Evolutionary conservation across 768 basidiomycete genomes (phyloP).

Genomic region (Rhodotorula paludigena): DNA sequence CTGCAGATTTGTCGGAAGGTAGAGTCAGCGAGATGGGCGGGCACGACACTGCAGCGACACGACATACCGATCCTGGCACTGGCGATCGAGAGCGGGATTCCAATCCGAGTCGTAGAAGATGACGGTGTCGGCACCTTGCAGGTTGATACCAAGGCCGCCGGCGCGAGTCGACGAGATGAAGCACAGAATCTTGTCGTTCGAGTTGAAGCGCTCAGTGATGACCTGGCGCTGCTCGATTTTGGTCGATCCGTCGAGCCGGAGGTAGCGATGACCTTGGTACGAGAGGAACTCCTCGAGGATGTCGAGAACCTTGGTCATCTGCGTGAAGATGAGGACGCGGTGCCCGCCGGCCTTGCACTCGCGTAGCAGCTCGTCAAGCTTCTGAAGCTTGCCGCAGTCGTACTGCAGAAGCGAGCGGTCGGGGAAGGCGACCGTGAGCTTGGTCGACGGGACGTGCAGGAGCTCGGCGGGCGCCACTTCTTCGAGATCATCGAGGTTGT

Average conservation of each 20-base stretch:
- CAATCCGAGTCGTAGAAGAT: constrained; percentile 52
- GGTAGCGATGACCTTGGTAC: constrained; percentile 86
- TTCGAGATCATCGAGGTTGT: constrained; percentile 43
- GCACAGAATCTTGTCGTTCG: constrained; percentile 49
- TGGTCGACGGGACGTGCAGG: constrained; percentile 70
- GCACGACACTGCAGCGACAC: constrained; percentile 52
- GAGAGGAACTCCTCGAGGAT: constrained; percentile 90
- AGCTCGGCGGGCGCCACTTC: constrained; percentile 58
- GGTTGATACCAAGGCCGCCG: constrained; percentile 83
- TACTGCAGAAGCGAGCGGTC: constrained; percentile 83
- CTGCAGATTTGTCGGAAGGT: background rate
- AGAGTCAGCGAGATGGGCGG: background rate
- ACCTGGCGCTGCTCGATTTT: constrained; percentile 79
- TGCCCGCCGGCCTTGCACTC: constrained; percentile 82
- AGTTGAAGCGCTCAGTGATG: constrained; percentile 52
- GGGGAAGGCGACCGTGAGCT: constrained; percentile 88
- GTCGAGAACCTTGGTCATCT: constrained; percentile 91
- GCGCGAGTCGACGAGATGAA: constrained; percentile 52
- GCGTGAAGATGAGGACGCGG: constrained; percentile 88
- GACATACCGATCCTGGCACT: constrained; percentile 50
- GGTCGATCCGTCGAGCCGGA: constrained; percentile 89
- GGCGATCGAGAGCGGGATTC: constrained; percentile 52
- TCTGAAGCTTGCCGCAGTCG: constrained; percentile 92
- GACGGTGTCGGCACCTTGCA: constrained; percentile 52
- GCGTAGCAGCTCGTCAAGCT: constrained; percentile 69